Evolutionary conservation across 495 filamentous ascomycete genomes (phyloP).

Genomic region (Annulohypoxylon stygium): DNA sequence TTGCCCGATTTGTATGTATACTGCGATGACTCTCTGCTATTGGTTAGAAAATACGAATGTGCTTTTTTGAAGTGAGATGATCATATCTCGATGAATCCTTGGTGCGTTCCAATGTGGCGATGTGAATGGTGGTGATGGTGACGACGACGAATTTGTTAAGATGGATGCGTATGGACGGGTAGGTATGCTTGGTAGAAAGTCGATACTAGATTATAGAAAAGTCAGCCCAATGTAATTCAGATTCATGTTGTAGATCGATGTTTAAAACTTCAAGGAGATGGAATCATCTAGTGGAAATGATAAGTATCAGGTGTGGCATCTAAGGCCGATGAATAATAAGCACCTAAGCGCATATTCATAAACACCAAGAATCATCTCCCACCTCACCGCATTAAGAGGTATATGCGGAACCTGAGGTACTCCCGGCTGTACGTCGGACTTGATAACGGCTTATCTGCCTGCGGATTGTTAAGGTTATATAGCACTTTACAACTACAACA

Average conservation of each 20-base stretch:
- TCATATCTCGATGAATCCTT: neutral
- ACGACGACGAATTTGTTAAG: too few relatives aligned
- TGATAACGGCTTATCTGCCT: too few relatives aligned
- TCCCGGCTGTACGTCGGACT: too few relatives aligned
- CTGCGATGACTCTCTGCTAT: neutral
- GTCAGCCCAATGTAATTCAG: neutral
- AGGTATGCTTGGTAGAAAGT: neutral
- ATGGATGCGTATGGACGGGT: too few relatives aligned
- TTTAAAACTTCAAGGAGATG: neutral
- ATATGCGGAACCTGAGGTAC: too few relatives aligned
- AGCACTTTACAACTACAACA: too few relatives aligned
- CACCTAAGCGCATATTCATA: too few relatives aligned
- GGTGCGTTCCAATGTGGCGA: neutral
- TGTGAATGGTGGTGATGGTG: neutral
- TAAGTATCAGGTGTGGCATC: neutral
- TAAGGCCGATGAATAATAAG: too few relatives aligned
- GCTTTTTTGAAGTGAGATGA: neutral
- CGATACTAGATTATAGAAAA: neutral
- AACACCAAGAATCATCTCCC: too few relatives aligned
- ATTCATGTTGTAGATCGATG: neutral
- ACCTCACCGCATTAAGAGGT: too few relatives aligned
- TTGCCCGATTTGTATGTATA: neutral
- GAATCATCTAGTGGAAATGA: neutral
- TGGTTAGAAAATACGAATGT: neutral
- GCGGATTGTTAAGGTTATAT: too few relatives aligned